Base-by-base conservation (phyloP, 2,329 filamentous ascomycete species). In the Colletotrichum gigasporum region DNA sequence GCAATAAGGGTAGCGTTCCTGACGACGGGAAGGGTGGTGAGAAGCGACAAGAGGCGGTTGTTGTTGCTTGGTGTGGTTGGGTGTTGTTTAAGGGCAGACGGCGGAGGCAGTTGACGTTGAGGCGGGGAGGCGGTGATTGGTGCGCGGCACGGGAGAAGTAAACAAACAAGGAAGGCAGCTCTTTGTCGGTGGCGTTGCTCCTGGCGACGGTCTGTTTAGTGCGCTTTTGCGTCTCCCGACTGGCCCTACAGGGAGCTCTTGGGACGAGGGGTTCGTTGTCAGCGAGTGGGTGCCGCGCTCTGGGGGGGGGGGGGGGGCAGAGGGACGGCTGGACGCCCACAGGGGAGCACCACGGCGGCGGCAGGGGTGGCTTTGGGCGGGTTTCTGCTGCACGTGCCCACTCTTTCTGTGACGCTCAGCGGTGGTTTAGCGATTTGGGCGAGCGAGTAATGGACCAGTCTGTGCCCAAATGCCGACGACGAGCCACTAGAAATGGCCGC, bases 131-230 rank as follows among this genome's bases (percentile, higher is more conserved):
- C 45, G 62, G 28, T 68, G 66, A 68, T 68, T 68, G 66, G 66
- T 67, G 64, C 64, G 66, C 66, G 42, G 64, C 32, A 14, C 22
- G 45, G 28, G 30, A 48, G 41, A 61, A 56, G 64, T 68, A 68
- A 68, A 68, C 66, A 68, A 68, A 68, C 66, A 68, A 63, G 64
- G 54, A 59, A 65, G 56, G 41, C 54, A 61, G 66, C 63, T 66
- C 48, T 55, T 63, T 67, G 57, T 66, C 51, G 59, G 42, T 22
- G 47, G 26, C 55, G 66, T 68, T 68, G 66, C 64, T 66, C 60
- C 54, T 63, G 44, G 30, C 64, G 65, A 68, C 66, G 44, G 37
- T 16, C 30, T 66, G 45, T 64, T 64, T 55, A 60, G 61, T 63
- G 54, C 39, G 39, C 12, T 50, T 53, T 22, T 60, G 14, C 5